These are phyloP conservation scores for Rubroboletus pulcherrimus DNA, from an alignment of 768 basidiomycete species.

Conservation along the genomic window DNA sequence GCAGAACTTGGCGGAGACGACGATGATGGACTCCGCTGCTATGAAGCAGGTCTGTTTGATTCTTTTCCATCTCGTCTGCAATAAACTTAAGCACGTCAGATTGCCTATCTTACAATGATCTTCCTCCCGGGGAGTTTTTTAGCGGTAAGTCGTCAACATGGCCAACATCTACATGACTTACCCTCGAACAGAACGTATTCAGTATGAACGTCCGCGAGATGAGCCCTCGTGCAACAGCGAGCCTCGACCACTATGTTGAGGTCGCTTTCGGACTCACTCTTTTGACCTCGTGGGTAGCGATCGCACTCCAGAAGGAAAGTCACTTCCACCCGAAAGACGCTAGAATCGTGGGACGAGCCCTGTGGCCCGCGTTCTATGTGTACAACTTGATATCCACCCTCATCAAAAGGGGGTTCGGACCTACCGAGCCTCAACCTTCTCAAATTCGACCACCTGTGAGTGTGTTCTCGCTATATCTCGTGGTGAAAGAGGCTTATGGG, in stretches of 20 bases:
- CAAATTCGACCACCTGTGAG: constrained; percentile 1
- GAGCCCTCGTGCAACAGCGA: constrained; percentile 19
- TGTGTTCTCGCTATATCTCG: not conserved
- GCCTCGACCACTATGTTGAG: constrained; percentile 37
- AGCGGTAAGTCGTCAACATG: constrained; percentile 18
- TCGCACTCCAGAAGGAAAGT: constrained; percentile 43
- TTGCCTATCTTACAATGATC: constrained; percentile 54
- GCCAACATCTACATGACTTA: constrained; percentile 2
- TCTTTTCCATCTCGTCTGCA: not conserved
- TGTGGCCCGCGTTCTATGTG: constrained; percentile 22
- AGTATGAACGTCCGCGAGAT: constrained; percentile 33
- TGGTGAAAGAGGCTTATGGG: not conserved
- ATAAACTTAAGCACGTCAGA: constrained; percentile 24
- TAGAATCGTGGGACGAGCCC: constrained; percentile 3
- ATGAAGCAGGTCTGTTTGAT: constrained; percentile 31
- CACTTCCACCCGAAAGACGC: constrained; percentile 3
- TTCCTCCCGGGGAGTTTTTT: constrained; percentile 54
- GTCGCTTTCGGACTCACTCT: constrained; percentile 47
- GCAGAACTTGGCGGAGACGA: constrained; percentile 44
- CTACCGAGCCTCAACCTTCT: not conserved
- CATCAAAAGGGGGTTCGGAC: not conserved
- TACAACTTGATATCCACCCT: not conserved
- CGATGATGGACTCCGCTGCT: constrained; percentile 40
- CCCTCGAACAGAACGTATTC: constrained; percentile 28
- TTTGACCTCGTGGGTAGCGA: constrained; percentile 52